Conservation (phyloP, 495 filamentous ascomycete genomes). For the Annulohypoxylon maeteangense region DNA sequence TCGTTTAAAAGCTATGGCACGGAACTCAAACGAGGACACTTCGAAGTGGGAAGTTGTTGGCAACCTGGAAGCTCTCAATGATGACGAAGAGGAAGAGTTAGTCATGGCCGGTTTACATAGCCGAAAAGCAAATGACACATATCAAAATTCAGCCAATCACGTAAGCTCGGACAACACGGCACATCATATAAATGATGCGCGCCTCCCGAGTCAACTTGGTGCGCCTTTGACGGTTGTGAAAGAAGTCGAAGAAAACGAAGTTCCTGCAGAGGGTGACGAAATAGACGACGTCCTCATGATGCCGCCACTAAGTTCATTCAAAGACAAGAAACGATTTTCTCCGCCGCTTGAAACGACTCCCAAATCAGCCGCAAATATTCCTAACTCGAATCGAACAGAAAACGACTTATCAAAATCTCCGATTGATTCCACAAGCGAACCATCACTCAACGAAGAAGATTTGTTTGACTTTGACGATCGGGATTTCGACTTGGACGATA, state of each 20-base stretch:
- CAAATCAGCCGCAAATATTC: not conserved
- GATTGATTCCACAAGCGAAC: not conserved
- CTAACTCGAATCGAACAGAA: not conserved
- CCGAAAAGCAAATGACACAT: conserved; percentile 31
- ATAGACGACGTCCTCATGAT: conserved; percentile 41
- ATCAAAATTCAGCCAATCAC: not conserved
- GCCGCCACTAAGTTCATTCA: conserved; percentile 45
- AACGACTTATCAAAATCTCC: conserved; percentile 2
- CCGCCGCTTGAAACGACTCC: conserved; percentile 30
- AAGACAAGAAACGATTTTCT: conserved; percentile 42
- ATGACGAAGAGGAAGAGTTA: conserved; percentile 50
- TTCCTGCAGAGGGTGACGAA: conserved; percentile 19
- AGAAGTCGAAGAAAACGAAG: conserved; percentile 23
- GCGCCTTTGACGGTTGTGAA: conserved; percentile 25
- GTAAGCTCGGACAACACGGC: conserved; percentile 10
- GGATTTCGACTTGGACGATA: not conserved
- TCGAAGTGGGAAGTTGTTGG: conserved; percentile 57
- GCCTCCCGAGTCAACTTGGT: conserved; percentile 27
- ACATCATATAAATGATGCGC: conserved; percentile 38
- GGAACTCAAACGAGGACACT: conserved; percentile 56
- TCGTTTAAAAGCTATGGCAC: conserved; percentile 55
- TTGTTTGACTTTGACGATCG: conserved; percentile 45
- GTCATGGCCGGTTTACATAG: conserved; percentile 42
- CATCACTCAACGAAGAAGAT: conserved; percentile 40
- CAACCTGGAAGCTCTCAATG: conserved; percentile 43